Evolutionary conservation across 169 alveolate species (phyloP).

Genomic region (Plasmodium coatneyi): DNA sequence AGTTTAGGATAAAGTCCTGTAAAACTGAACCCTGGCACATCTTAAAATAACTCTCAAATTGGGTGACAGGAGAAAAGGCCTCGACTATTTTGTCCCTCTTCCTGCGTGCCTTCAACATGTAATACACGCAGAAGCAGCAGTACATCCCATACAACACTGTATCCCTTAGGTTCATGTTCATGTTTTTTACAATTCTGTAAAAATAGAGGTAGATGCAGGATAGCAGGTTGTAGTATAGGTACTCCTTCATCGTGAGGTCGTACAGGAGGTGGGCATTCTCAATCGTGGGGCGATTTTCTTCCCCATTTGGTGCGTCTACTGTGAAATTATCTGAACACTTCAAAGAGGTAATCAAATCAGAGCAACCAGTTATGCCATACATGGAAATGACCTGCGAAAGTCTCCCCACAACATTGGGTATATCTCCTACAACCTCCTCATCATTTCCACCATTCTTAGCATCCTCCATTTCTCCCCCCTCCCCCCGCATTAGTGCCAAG

Average conservation of each 20-base stretch:
- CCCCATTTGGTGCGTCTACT: not conserved
- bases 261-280: conserved; percentile 12
- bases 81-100: conserved; percentile 28
- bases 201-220: conserved; percentile 64
- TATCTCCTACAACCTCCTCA: not conserved
- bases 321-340: not conserved
- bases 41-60: conserved; percentile 27
- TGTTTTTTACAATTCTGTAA: conserved; percentile 49
- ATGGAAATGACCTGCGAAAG: not conserved
- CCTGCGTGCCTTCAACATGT: conserved; percentile 34
- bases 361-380: conserved; percentile 19
- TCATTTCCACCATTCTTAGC: not conserved
- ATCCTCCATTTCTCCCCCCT: not conserved
- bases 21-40: not conserved
- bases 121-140: conserved; percentile 50
- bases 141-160: conserved; percentile 42
- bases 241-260: conserved; percentile 42
- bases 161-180: conserved; percentile 34
- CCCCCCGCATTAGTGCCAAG: conserved; percentile 32
- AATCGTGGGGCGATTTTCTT: not conserved
- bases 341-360: conserved; percentile 27
- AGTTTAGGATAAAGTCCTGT: conserved; percentile 44
- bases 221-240: conserved; percentile 52
- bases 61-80: not conserved
- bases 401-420: not conserved